Percentiles rank a stretch among this genome's conserved stretches.
phyloP scores from a whole-genome alignment of 176 grass and related monocot genomes.

The sorghum (Sorghum bicolor) region Sorghum_bicolor_NCBIv3 NC_012872.2:62997501-62998000 shows the following conservation, averaged over 20 bases:
- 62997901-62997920: background rate
- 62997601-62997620: background rate
- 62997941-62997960: background rate
- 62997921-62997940: background rate
- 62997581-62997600: slow-evolving; percentile 7
- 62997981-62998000: background rate
- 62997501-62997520: slow-evolving; percentile 81
- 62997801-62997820: slow-evolving; percentile 31
- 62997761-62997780: slow-evolving; percentile 49
- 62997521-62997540: slow-evolving; percentile 98
- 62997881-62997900: background rate
- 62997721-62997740: slow-evolving; percentile 99
- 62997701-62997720: slow-evolving; percentile 95
- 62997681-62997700: slow-evolving; percentile 98
- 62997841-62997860: slow-evolving; percentile 4
- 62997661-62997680: slow-evolving; percentile 98
- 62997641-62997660: slow-evolving; percentile 63
- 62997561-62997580: slow-evolving; percentile 3
- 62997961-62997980: background rate
- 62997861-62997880: background rate
- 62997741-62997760: slow-evolving; percentile 76
- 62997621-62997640: background rate
- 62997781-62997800: slow-evolving; percentile 55
- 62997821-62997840: slow-evolving; percentile 55
- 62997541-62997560: slow-evolving; percentile 95